These are phyloP conservation scores for Diaporthe ilicicola DNA, from an alignment of 2,329 filamentous ascomycete genomes.

Conservation along the genomic window DNA sequence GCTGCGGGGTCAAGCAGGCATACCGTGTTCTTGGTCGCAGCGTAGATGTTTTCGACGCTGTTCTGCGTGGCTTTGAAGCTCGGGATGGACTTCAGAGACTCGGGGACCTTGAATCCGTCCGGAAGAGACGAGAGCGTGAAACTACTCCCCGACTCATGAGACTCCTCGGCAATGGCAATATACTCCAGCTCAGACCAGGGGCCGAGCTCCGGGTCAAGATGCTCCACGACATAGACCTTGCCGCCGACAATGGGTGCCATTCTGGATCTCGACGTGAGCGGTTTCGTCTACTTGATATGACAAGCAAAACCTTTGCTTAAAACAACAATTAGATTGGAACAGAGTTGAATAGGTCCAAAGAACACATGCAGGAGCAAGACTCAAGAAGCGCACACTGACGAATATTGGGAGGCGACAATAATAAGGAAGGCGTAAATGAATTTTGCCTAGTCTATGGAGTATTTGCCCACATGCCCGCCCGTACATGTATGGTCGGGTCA, in stretches of 20 bases:
- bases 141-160: conserved; percentile 67
- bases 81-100: conserved; percentile 60
- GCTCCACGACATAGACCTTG: conserved; percentile 93
- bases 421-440: not conserved
- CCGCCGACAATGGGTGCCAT: conserved; percentile 48
- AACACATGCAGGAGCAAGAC: too few relatives aligned
- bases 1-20: conserved; percentile 92
- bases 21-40: conserved; percentile 75
- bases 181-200: conserved; percentile 96
- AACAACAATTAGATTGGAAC: not conserved
- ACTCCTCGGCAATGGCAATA: conserved; percentile 84
- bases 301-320: not conserved
- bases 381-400: not conserved
- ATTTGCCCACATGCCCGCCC: not conserved
- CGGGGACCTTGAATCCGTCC: conserved; percentile 70
- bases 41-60: conserved; percentile 86
- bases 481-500: conserved; percentile 1
- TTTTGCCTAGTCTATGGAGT: not conserved
- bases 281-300: too few relatives aligned
- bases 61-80: conserved; percentile 77
- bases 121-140: conserved; percentile 89
- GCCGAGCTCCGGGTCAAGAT: conserved; percentile 93
- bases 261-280: not conserved
- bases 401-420: not conserved
- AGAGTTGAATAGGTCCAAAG: not conserved